phyloP scores from a whole-genome alignment of 345 rosid species.

The Garcia nutans region DNA sequence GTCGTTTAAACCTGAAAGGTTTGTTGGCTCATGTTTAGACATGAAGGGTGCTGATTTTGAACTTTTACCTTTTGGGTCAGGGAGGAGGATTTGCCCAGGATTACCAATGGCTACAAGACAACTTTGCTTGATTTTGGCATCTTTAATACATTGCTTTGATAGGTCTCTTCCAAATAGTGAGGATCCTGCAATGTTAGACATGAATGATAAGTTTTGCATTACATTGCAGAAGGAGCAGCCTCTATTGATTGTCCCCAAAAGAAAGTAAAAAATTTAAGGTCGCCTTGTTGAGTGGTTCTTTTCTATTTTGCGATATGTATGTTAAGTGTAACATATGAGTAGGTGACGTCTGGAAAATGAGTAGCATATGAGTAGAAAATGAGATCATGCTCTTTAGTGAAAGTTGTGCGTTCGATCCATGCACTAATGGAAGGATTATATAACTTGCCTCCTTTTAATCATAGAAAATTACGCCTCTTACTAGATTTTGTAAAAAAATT shows the following conservation, averaged over 20 bases:
- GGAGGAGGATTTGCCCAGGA: constrained; percentile 26
- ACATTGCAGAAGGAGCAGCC: constrained; percentile 9
- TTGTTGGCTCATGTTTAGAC: constrained; percentile 4
- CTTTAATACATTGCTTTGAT: constrained; percentile 7
- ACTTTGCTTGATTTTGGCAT: constrained; percentile 11
- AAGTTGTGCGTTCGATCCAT: no score
- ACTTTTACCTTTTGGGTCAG: constrained; percentile 18
- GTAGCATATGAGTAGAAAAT: no score
- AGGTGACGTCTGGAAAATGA: no score
- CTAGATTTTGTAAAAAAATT: no score
- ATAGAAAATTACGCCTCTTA: no score
- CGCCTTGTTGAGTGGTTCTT: background rate
- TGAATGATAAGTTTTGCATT: constrained; percentile 11
- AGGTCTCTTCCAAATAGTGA: background rate
- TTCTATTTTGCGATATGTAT: no score
- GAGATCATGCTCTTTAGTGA: no score
- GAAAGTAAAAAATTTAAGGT: background rate
- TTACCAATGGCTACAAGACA: constrained; percentile 8
- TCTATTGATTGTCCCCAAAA: background rate
- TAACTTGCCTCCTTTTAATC: no score
- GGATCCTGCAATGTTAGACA: background rate
- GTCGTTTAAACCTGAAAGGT: constrained; percentile 22
- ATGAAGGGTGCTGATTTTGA: constrained; percentile 11
- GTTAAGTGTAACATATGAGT: no score
- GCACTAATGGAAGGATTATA: no score